Base-by-base conservation (phyloP, 768 basidiomycete genomes). In the Podaxis sp. region DNA sequence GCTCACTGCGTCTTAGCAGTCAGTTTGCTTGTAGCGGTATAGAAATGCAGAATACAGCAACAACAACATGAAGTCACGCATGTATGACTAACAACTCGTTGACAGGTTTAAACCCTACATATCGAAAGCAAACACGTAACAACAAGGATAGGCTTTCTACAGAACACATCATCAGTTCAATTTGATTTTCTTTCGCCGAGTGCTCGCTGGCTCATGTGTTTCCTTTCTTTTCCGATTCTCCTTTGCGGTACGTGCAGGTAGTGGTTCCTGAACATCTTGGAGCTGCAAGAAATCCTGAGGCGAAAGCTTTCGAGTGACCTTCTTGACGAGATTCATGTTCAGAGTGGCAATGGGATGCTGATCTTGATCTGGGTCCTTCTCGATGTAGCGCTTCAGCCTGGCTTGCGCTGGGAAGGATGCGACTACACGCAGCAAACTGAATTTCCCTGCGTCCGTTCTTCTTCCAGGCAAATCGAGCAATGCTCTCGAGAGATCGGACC, bases 391-490 rank as follows among this genome's bases (percentile, higher is more conserved):
- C 59, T 78, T 77, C 54, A 80, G 68, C 17, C 72, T 72, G 2
- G 75, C 66, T 3, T 75, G 70, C 1, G 79, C 78, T 22, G 79
- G 79, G 65, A 79, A 80, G 1, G 79, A 77, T 0, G 72, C 77
- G 7, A 81, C 63, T 4, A 77, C 74, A 17, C 79, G 76, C n/a
- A 80, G 63, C 4, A 81, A 69, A 63, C 77, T 75, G 66, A 76
- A 79, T 60, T 66, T 70, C n/a, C 79, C 79, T 4, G 70, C 72
- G 47, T 79, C 78, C 11, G 59, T 49, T 15, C 76, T 74, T n/a
- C 70, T 66, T 37, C 72, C 61, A 7, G 79, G 79, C 7, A 80
- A 70, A 4, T 65, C 62, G 3, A 66, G 57, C n/a, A 80, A 68
- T 8, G 55, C 63, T 13, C 64, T 47, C 8, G 57, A 65, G 2